Percentiles rank a stretch among this genome's conserved stretches.
Evolutionary conservation across 116 monocot genomes (phyloP).

Genomic region (Papilionanthe hybrid): DNA sequence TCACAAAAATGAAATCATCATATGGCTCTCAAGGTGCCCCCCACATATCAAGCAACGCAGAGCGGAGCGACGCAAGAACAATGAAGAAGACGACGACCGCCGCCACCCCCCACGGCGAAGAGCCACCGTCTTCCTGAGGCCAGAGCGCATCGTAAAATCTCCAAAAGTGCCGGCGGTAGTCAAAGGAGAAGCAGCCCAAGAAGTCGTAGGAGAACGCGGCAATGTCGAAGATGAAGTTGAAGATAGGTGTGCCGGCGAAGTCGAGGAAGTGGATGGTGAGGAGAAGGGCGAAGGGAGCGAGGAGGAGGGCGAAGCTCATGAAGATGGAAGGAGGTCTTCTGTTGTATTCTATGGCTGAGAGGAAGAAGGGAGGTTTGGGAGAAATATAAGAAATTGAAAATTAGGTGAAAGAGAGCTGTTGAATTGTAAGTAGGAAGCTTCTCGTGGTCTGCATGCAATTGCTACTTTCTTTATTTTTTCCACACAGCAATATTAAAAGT

Average conservation of each 20-base stretch:
- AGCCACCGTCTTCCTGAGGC: constrained; percentile 1
- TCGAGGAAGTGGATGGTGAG: constrained; percentile 47
- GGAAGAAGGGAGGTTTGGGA: no score
- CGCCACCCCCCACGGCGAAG: constrained; percentile 42
- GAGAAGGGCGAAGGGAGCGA: constrained; percentile 38
- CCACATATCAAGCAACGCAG: constrained; percentile 36
- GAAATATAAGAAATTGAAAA: no score
- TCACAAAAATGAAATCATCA: no score
- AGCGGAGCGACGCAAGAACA: constrained; percentile 34
- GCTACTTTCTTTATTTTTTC: no score
- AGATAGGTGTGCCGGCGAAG: constrained; percentile 16
- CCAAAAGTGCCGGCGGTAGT: not conserved
- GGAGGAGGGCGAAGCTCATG: constrained; percentile 39
- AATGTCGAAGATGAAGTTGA: constrained; percentile 5
- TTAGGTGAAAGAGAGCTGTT: no score
- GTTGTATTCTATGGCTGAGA: no score
- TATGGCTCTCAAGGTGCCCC: not conserved
- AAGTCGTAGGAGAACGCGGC: constrained; percentile 3
- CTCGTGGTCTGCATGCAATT: no score
- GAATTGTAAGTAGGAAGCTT: no score
- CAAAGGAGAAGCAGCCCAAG: not conserved
- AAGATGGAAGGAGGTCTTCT: no score
- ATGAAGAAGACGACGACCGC: constrained; percentile 33
- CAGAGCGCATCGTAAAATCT: not conserved
- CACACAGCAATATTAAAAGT: no score